Conservation (phyloP, 208 protist genomes). For the Trypanosoma mega region DNA sequence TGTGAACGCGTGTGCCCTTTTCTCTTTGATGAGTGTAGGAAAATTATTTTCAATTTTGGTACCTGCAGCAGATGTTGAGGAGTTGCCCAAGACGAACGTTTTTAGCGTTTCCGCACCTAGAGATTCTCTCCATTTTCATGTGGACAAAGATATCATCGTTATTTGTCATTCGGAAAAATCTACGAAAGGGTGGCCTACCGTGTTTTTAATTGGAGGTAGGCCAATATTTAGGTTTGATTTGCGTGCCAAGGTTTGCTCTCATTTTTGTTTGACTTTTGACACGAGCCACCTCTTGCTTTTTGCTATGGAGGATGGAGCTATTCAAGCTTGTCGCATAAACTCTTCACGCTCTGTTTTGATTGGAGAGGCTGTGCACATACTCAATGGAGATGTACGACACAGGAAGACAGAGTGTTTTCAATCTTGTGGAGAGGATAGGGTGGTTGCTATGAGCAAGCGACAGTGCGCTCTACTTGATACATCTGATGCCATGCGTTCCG, state of each 20-base stretch:
- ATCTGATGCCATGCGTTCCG: not conserved
- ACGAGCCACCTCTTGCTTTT: conserved; percentile 3
- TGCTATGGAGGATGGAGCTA: conserved; percentile 13
- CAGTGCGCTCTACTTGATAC: conserved; percentile 16
- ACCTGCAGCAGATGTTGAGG: not conserved
- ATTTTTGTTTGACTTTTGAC: conserved; percentile 10
- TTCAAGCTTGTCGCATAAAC: conserved; percentile 9
- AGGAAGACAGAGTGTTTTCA: not conserved
- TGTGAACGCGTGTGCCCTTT: not conserved
- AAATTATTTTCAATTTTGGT: not conserved
- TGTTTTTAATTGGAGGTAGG: conserved; percentile 5
- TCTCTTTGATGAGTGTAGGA: not conserved
- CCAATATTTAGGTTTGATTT: not conserved
- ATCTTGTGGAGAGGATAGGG: not conserved
- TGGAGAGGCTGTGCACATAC: not conserved
- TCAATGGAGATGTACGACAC: not conserved
- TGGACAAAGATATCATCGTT: conserved; percentile 1
- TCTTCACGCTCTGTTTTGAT: conserved; percentile 1
- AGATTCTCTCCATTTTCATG: conserved; percentile 15
- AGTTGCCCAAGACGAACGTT: not conserved
- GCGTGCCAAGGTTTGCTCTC: conserved; percentile 2
- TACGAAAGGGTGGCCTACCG: not conserved
- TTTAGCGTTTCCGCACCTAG: conserved; percentile 2
- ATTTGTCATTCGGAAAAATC: conserved; percentile 1
- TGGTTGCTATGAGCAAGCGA: conserved; percentile 11